phyloP scores from a whole-genome alignment of 352 stramenopile genomes.

The Pythium coloratum region DNA sequence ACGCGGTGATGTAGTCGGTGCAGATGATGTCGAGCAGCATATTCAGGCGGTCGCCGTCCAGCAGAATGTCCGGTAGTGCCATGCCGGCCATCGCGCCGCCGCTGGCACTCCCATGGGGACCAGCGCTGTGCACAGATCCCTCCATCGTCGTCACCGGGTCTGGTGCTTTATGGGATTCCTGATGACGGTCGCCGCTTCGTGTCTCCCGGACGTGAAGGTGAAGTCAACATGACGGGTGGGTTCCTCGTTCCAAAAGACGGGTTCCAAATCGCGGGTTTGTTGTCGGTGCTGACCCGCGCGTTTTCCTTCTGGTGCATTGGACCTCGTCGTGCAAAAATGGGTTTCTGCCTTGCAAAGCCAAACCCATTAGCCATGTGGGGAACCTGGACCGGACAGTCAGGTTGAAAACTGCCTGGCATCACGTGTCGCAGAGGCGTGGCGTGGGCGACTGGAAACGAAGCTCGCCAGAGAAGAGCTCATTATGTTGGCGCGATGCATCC shows the following conservation, averaged over 20 bases:
- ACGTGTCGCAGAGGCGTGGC: neutral
- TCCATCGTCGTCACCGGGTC: slow-evolving; percentile 5
- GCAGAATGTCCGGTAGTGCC: slow-evolving; percentile 51
- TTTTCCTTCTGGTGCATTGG: neutral
- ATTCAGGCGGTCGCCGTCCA: slow-evolving; percentile 76
- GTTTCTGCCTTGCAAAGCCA: neutral
- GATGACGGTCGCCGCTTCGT: neutral
- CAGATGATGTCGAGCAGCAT: slow-evolving; percentile 87
- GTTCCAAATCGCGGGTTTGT: neutral
- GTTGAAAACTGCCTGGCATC: neutral
- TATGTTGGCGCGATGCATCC: neutral
- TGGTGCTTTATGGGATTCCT: neutral
- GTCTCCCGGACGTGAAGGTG: neutral
- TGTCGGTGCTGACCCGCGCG: neutral
- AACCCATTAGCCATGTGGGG: slow-evolving; percentile 1
- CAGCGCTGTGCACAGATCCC: neutral
- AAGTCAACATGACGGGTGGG: slow-evolving; percentile 1
- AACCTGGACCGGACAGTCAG: neutral
- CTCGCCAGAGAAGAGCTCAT: neutral
- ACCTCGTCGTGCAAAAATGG: neutral
- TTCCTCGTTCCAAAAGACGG: neutral
- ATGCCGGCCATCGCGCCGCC: slow-evolving; percentile 17
- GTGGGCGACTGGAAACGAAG: neutral
- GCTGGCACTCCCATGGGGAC: neutral
- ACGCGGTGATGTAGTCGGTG: slow-evolving; percentile 84